Evolutionary conservation across 441 rosid genomes (phyloP).

Genomic region (Erysimum cheiri): DNA sequence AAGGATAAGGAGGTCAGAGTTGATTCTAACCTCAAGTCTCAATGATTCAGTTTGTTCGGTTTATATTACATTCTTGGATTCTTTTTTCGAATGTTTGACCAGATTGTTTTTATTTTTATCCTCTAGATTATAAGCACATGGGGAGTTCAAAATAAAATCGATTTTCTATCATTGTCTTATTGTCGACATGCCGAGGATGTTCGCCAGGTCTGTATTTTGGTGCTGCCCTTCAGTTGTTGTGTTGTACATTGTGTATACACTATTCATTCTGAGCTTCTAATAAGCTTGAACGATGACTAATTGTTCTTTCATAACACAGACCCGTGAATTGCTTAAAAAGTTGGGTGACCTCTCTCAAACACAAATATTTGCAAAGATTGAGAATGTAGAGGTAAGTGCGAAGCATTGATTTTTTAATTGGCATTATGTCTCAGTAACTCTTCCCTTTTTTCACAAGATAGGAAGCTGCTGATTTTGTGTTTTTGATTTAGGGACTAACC

Average conservation of each 20-base stretch:
- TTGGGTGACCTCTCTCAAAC: constrained; percentile 89
- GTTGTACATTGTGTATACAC: not conserved
- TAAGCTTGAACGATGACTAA: not conserved
- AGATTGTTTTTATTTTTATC: constrained; percentile 12
- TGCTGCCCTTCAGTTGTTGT: not conserved
- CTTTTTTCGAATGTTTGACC: constrained; percentile 12
- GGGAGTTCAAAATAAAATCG: constrained; percentile 94
- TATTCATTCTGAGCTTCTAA: not conserved
- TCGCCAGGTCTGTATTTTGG: constrained; percentile 63
- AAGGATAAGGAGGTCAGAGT: constrained; percentile 84
- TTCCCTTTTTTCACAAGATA: not conserved
- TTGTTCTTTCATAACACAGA: constrained; percentile 53
- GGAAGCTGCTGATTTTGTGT: constrained; percentile 21
- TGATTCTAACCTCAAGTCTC: constrained; percentile 9
- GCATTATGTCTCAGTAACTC: not conserved
- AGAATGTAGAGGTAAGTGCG: constrained; percentile 77
- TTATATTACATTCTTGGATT: not conserved
- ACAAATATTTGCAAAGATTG: constrained; percentile 96
- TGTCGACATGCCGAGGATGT: constrained; percentile 97
- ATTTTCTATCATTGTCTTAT: constrained; percentile 92
- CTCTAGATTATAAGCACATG: constrained; percentile 86
- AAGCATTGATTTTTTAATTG: constrained; percentile 2
- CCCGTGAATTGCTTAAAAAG: constrained; percentile 81
- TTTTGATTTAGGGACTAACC: constrained; percentile 68
- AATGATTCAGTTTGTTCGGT: not conserved